These are phyloP conservation scores for Suhomyces coccinellae DNA, from an alignment of 1,139 yeast species.

Conservation along the genomic window DNA sequence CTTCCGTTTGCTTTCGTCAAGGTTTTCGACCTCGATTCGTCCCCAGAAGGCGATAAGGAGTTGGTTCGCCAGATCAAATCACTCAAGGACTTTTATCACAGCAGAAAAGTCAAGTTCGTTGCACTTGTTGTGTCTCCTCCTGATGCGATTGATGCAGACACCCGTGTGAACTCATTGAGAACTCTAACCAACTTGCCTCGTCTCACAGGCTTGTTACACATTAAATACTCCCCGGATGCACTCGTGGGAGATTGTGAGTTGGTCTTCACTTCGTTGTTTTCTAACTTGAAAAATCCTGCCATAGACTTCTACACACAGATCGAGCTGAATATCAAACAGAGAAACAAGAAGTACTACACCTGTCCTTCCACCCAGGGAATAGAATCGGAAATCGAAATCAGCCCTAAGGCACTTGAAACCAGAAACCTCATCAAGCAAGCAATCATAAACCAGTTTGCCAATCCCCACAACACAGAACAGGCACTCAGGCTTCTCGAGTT, in stretches of 20 bases:
- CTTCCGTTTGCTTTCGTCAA: constrained; percentile 40
- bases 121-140: constrained; percentile 28
- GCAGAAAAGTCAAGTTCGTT: constrained; percentile 27
- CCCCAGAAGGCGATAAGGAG: constrained; percentile 17
- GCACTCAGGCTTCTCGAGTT: constrained; percentile 32
- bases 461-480: constrained; percentile 37
- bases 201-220: constrained; percentile 31
- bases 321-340: constrained; percentile 35
- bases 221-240: constrained; percentile 17
- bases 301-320: constrained; percentile 37
- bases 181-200: constrained; percentile 33
- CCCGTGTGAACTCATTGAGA: constrained; percentile 28
- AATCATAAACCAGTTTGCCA: constrained; percentile 34
- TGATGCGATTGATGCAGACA: constrained; percentile 17
- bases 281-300: constrained; percentile 32
- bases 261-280: constrained; percentile 30
- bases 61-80: constrained; percentile 23
- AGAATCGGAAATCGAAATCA: constrained; percentile 33
- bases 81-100: constrained; percentile 20
- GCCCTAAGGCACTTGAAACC: constrained; percentile 43
- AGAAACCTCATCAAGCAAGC: constrained; percentile 43
- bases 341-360: constrained; percentile 41
- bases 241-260: constrained; percentile 32
- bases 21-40: constrained; percentile 20
- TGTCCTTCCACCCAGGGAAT: constrained; percentile 28